Base-by-base conservation (phyloP, 139 green algal species). In the Volvox africanus region DNA sequence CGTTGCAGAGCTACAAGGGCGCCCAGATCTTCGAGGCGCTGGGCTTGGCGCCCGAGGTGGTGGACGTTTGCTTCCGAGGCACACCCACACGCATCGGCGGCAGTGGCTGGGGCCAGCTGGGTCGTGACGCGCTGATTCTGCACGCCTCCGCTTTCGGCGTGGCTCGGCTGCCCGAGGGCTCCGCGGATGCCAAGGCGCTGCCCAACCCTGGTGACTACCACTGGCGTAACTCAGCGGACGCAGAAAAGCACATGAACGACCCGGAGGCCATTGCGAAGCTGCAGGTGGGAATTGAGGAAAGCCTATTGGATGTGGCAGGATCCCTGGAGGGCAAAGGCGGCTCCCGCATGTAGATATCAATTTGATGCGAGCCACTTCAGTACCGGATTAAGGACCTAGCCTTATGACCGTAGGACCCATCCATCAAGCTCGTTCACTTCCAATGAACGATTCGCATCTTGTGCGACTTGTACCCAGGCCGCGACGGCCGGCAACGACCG, bases 21-120 rank as follows among this genome's bases (percentile, higher is more conserved):
- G 97, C 97, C 6, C 98, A 99, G 95, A 99, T 99, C 92, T 99
- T 99, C 82, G 98, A 99, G 95, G 96, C 95, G 20, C 92, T 99
- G 33, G 98, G 98, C 50, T 88, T 99, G 84, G 86, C 89, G 9
- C 33, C 89, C n/a, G 95, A 98, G 30, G 97, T 99, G 21, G 94
- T 99, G 11, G 89, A 94, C 71, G 65, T 92, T n/a, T 99, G 97
- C 96, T 99, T 99, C 93, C 93, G 89, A 77, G 97, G 97, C 86
- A 99, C 98, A 13, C 91, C 98, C 79, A 96, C 89, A 28, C 96
- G 98, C 91, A 97, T 99, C 77, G 96, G 93, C 37, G 97, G 96
- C 77, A 92, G 95, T 3, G 89, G 87, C 71, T 97, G 96, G 75
- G 77, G 93, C 67, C 93, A 93, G 89, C 92, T 93, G 89, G 96